These are phyloP conservation scores for Didymella pomorum DNA, from an alignment of 2,329 filamentous ascomycete genomes.

Conservation along the genomic window DNA sequence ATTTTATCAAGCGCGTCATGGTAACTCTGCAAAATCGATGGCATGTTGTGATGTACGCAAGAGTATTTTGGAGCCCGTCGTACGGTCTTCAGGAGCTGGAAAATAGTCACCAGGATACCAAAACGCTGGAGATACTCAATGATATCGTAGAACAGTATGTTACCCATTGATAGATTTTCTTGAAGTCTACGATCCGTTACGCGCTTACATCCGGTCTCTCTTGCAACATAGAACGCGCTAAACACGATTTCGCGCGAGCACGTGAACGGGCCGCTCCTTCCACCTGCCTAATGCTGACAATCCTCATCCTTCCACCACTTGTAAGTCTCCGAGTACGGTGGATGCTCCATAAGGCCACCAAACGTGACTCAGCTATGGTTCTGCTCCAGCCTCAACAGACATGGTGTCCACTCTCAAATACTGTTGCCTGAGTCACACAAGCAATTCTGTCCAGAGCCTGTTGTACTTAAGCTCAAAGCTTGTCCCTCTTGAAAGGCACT, in stretches of 20 bases:
- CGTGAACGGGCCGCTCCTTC: slow-evolving; percentile 1
- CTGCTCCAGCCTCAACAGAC: neutral
- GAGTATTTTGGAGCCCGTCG: no score
- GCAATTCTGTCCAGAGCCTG: neutral
- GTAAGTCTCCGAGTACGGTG: neutral
- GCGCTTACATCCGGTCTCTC: no score
- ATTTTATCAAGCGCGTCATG: neutral
- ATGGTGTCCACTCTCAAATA: neutral
- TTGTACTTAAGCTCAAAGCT: neutral
- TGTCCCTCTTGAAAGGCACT: neutral
- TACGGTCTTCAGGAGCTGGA: no score
- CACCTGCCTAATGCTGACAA: neutral
- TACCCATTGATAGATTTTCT: no score
- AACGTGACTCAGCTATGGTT: neutral
- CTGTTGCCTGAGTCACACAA: neutral
- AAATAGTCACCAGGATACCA: no score
- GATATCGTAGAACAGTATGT: no score
- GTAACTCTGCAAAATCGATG: no score
- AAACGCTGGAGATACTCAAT: no score
- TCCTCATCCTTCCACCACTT: neutral
- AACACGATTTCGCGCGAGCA: slow-evolving; percentile 9
- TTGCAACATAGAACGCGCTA: neutral
- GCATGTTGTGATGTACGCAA: no score
- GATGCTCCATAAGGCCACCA: neutral
- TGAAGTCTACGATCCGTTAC: no score